phyloP scores from a whole-genome alignment of 1,284 basidiomycete genomes.

The Ceratorhiza oryzae-sativae region DNA sequence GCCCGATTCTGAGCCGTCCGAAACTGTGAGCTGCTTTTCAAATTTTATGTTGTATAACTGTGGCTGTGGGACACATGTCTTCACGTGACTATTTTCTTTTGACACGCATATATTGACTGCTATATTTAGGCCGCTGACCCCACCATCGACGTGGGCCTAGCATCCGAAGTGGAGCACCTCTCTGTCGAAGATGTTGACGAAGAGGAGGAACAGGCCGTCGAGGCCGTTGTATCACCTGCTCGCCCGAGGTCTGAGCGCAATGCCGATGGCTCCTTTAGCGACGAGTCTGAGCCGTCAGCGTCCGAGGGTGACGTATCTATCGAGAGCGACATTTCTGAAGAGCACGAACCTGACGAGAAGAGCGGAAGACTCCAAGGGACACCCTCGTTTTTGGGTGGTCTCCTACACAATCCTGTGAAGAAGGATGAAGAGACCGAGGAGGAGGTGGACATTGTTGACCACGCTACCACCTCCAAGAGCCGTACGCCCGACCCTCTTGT shows the following conservation, averaged over 20 bases:
- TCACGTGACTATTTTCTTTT: not conserved
- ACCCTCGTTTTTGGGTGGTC: constrained; percentile 11
- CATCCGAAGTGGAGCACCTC: constrained; percentile 6
- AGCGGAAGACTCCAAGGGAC: constrained; percentile 5
- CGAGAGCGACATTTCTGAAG: constrained; percentile 37
- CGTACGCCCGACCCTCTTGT: not conserved
- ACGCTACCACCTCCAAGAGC: not conserved
- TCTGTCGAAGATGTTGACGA: constrained; percentile 29
- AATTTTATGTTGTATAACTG: not conserved
- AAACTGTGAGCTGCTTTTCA: constrained; percentile 14
- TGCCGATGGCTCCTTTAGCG: constrained; percentile 36
- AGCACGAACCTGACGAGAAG: constrained; percentile 14
- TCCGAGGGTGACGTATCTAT: constrained; percentile 33
- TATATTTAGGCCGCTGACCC: constrained; percentile 17
- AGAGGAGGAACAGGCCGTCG: constrained; percentile 38
- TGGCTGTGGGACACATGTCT: not conserved
- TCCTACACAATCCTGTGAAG: constrained; percentile 13
- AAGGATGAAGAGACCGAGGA: constrained; percentile 12
- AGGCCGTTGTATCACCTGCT: constrained; percentile 19
- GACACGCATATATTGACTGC: not conserved
- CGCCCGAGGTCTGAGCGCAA: constrained; percentile 1
- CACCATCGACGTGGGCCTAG: constrained; percentile 17
- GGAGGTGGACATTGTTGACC: constrained; percentile 36
- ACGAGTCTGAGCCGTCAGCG: constrained; percentile 28
- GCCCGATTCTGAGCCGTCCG: constrained; percentile 12